These are phyloP conservation scores for Vigna mungo DNA, from an alignment of 306 rosid species.

Conservation along the genomic window DNA sequence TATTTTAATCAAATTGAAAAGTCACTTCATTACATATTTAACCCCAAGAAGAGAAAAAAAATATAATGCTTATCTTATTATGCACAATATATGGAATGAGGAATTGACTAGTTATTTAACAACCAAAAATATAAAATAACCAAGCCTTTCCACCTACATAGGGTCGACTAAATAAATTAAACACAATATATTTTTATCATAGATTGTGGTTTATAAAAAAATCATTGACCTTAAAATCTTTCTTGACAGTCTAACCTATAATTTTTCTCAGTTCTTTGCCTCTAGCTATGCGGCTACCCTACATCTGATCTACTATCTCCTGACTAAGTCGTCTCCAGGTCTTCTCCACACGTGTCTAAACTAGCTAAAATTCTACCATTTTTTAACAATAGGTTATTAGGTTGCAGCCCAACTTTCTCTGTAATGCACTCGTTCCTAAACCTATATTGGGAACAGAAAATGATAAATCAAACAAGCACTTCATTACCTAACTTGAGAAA, in stretches of 20 bases:
- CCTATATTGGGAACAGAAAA: neutral
- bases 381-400: neutral
- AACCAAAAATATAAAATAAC: neutral
- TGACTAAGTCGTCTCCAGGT: neutral
- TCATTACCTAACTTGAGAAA: neutral
- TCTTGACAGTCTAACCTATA: neutral
- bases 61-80: neutral
- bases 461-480: conserved; percentile 7
- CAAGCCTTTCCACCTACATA: neutral
- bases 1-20: neutral
- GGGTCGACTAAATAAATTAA: neutral
- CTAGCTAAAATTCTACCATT: neutral
- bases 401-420: neutral
- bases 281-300: too few relatives aligned
- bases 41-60: neutral
- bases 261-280: neutral
- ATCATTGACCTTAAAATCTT: neutral
- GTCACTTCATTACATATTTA: neutral
- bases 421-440: neutral
- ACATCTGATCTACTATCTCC: too few relatives aligned
- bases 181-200: neutral
- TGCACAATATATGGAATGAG: neutral
- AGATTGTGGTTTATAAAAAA: neutral
- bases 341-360: neutral
- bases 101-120: conserved; percentile 2